Percentiles rank a stretch among this genome's conserved stretches.
phyloP scores from a whole-genome alignment of 352 stramenopile species.

The Globisporangium orthogonon region DNA sequence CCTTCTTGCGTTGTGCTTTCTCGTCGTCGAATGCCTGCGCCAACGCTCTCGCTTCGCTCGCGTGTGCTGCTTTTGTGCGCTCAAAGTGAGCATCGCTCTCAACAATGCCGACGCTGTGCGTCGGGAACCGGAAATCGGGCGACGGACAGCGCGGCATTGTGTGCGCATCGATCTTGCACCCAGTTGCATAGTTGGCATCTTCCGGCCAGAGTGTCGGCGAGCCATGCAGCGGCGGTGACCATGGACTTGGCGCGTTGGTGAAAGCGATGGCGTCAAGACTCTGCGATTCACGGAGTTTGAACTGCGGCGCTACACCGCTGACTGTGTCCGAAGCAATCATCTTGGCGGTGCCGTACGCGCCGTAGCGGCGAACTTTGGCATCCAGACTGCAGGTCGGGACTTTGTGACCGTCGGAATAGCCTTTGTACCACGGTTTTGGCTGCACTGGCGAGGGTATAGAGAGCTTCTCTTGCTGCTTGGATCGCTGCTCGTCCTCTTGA shows the following conservation, averaged over 20 bases:
- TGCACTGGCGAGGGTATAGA: slow-evolving; percentile 14
- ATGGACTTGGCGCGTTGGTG: slow-evolving; percentile 23
- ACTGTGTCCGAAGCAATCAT: slow-evolving; percentile 26
- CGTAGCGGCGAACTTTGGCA: slow-evolving; percentile 48
- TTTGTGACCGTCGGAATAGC: slow-evolving; percentile 27
- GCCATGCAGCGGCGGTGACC: slow-evolving; percentile 27
- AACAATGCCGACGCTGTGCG: slow-evolving; percentile 18
- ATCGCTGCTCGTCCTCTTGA: slow-evolving; percentile 2
- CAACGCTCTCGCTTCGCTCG: slow-evolving; percentile 19
- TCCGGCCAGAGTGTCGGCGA: slow-evolving; percentile 54
- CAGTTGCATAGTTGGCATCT: slow-evolving; percentile 30
- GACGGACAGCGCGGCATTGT: slow-evolving; percentile 44
- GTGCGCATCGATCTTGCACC: slow-evolving; percentile 19
- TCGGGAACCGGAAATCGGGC: slow-evolving; percentile 26
- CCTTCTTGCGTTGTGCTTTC: slow-evolving; percentile 17
- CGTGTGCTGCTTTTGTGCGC: slow-evolving; percentile 20
- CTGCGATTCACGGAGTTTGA: slow-evolving; percentile 25
- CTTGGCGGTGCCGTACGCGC: slow-evolving; percentile 34
- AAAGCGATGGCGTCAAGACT: slow-evolving; percentile 24
- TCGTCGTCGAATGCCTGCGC: slow-evolving; percentile 29
- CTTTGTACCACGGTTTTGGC: slow-evolving; percentile 47
- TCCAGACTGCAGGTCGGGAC: slow-evolving; percentile 27
- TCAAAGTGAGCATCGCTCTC: slow-evolving; percentile 18
- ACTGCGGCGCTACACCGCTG: slow-evolving; percentile 17
- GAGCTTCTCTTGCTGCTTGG: slow-evolving; percentile 6